phyloP scores from a whole-genome alignment of 139 green algal genomes.

The Chlorella sorokiniana region DNA sequence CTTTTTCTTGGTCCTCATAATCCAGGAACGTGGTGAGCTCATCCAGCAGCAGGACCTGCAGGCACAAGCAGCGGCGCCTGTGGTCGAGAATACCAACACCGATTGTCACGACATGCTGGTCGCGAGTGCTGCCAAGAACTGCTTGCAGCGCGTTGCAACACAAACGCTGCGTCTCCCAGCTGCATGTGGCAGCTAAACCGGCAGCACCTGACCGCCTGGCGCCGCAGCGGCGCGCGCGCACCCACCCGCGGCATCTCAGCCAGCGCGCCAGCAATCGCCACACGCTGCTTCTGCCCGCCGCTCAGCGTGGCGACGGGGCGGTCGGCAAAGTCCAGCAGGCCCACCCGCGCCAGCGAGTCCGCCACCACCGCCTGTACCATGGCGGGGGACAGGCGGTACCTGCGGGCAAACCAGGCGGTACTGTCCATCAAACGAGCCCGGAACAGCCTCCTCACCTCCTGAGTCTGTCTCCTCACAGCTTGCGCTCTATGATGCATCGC shows the following conservation, averaged over 20 bases:
- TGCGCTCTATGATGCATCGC: too few species aligned
- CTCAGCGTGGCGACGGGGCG: conserved; percentile 85
- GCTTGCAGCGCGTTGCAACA: too few species aligned
- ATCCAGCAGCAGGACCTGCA: conserved; percentile 91
- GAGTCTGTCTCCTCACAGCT: too few species aligned
- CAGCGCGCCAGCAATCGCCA: conserved; percentile 90
- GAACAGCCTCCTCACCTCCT: too few species aligned
- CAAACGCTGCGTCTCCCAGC: too few species aligned
- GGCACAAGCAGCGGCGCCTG: not conserved
- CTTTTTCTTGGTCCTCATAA: conserved; percentile 81
- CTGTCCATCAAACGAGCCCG: too few species aligned
- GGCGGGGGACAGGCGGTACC: conserved; percentile 63
- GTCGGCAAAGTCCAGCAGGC: conserved; percentile 69
- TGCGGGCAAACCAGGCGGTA: too few species aligned
- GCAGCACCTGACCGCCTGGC: too few species aligned
- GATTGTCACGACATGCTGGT: too few species aligned
- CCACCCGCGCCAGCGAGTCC: conserved; percentile 75
- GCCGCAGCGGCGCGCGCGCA: not conserved
- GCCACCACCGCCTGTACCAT: conserved; percentile 62
- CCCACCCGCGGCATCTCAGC: conserved; percentile 44
- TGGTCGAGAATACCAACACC: not conserved
- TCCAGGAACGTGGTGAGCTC: conserved; percentile 99
- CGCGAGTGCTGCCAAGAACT: too few species aligned
- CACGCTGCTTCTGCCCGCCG: conserved; percentile 96
- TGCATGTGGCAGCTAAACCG: too few species aligned